A percentile compares a stretch with the other conserved stretches of the same genome.
Conservation (phyloP, 441 rosid genomes). For the Cnidoscolus chayamansa region DNA sequence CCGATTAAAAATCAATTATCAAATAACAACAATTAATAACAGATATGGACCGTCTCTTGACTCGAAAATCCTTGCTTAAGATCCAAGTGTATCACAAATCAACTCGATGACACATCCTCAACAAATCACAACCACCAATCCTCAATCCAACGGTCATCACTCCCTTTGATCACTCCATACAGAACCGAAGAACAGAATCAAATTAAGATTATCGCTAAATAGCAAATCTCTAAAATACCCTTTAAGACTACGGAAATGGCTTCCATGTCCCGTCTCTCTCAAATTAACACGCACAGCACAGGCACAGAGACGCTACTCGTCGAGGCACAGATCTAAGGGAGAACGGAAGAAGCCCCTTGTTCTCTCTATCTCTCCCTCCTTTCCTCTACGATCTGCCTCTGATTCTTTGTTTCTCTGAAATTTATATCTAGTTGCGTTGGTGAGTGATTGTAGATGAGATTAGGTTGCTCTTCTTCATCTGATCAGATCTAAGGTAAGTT, state of each 20-base stretch:
- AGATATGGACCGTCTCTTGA: background rate
- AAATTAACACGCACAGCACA: background rate
- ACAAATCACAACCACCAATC: conserved; percentile 12
- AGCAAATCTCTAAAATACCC: background rate
- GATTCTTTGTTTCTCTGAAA: background rate
- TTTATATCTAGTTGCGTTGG: background rate
- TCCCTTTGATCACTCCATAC: background rate
- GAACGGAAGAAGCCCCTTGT: background rate
- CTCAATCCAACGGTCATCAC: conserved; percentile 15
- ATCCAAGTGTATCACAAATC: background rate
- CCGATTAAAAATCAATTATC: too few species aligned
- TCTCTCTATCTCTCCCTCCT: background rate
- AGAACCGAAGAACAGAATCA: background rate
- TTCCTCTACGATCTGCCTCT: background rate
- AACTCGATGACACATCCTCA: background rate
- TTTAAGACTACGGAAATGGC: background rate
- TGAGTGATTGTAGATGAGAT: conserved; percentile 7
- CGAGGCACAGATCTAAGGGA: conserved; percentile 22
- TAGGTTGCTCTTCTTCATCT: conserved; percentile 9
- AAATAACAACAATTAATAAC: background rate
- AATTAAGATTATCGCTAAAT: background rate
- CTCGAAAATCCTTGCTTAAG: conserved; percentile 8
- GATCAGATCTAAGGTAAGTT: conserved; percentile 27
- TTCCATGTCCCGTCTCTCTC: background rate
- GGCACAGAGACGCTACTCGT: background rate